Conservation (phyloP, 129 eudicot species). For the Artemisia annua region DNA sequence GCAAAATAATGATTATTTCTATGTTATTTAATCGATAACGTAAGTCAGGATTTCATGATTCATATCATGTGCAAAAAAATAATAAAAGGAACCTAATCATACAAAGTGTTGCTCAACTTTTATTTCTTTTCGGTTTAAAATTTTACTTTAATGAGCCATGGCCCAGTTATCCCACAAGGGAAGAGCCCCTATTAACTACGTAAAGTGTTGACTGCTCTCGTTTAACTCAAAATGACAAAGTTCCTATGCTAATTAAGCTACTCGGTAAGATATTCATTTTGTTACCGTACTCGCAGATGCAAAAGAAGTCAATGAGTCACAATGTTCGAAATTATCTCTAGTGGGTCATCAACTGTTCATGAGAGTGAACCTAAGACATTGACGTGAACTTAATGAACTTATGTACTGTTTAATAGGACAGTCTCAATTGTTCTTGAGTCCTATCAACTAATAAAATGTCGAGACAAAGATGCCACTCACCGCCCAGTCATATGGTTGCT, state of each 20-base stretch:
- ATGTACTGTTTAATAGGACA: not conserved
- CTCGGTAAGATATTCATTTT: too few relatives aligned
- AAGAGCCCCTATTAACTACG: slow-evolving; percentile 4
- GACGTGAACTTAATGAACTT: not conserved
- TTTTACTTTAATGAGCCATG: not conserved
- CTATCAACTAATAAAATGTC: not conserved
- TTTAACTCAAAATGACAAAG: not conserved
- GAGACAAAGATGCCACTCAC: slow-evolving; percentile 47
- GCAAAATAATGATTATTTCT: not conserved
- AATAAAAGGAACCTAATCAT: not conserved
- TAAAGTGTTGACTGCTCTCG: not conserved
- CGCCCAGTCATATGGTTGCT: slow-evolving; percentile 96
- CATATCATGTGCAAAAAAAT: not conserved
- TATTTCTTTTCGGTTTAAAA: not conserved
- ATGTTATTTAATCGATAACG: not conserved
- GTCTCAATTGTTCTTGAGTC: not conserved
- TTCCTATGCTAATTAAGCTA: too few relatives aligned
- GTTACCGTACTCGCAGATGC: too few relatives aligned
- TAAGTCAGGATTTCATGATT: not conserved
- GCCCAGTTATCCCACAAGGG: not conserved
- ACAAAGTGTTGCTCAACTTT: not conserved
- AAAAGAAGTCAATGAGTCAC: too few relatives aligned
- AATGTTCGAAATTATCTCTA: too few relatives aligned
- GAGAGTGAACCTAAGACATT: not conserved
- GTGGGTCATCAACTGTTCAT: not conserved